These are phyloP conservation scores for Debaryomyces coudertii DNA, from an alignment of 1,139 yeast species.

Conservation along the genomic window DNA sequence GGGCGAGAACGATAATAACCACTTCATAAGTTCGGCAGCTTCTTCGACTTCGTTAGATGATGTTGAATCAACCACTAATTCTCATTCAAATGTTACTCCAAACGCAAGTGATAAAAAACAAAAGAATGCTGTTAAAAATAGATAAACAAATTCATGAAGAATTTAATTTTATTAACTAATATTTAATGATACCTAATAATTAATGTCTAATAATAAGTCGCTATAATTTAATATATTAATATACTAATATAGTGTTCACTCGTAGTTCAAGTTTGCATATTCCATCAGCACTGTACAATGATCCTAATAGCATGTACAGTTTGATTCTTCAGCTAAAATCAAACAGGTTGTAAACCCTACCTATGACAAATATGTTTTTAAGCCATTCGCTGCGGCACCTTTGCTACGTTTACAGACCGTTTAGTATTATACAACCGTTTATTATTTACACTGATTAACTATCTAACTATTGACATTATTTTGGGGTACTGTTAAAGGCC, in stretches of 20 bases:
- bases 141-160: conserved; percentile 2
- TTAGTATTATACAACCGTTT: neutral
- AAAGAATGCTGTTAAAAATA: conserved; percentile 11
- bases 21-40: conserved; percentile 30
- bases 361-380: too few species aligned
- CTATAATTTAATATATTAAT: conserved; percentile 7
- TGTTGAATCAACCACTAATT: conserved; percentile 19
- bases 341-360: too few species aligned
- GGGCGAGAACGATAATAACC: conserved; percentile 30
- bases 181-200: conserved; percentile 12
- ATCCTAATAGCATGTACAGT: too few species aligned
- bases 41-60: conserved; percentile 41
- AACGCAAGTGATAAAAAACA: conserved; percentile 7
- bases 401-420: neutral
- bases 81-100: neutral
- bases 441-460: conserved; percentile 7
- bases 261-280: too few species aligned
- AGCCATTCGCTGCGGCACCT: neutral
- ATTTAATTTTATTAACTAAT: conserved; percentile 2
- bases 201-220: conserved; percentile 13
- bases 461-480: conserved; percentile 11
- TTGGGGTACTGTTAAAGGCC: conserved; percentile 23
- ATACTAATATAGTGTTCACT: neutral
- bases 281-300: too few species aligned
- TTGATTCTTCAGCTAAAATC: too few species aligned